A percentile compares a stretch with the other conserved stretches of the same genome.
Evolutionary conservation across 1,284 basidiomycete genomes (phyloP).

Genomic region (Tausonia pullulans): DNA sequence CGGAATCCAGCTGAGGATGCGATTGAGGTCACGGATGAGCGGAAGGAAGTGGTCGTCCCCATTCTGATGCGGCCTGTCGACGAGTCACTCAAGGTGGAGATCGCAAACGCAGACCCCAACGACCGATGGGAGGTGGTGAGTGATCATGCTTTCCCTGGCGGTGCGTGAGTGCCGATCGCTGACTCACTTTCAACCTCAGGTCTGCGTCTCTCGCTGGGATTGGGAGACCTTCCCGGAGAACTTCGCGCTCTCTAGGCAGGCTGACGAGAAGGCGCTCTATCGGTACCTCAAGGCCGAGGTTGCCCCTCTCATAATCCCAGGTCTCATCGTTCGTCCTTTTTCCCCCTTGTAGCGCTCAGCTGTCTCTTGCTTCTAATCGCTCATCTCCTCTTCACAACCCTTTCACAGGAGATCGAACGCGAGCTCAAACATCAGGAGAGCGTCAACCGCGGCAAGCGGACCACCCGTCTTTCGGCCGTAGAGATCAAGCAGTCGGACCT

Average conservation of each 20-base stretch:
- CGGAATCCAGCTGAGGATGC: too few species aligned
- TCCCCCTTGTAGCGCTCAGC: neutral
- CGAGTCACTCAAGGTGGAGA: too few species aligned
- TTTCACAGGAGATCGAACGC: slow-evolving; percentile 29
- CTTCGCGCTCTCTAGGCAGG: slow-evolving; percentile 38
- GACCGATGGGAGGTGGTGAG: too few species aligned
- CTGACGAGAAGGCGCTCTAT: slow-evolving; percentile 40
- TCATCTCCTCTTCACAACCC: neutral
- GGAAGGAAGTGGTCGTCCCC: too few species aligned
- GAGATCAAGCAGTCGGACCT: slow-evolving; percentile 41
- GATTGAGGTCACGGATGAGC: too few species aligned
- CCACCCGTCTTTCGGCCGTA: slow-evolving; percentile 39
- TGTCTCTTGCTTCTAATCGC: slow-evolving; percentile 12
- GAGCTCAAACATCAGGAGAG: slow-evolving; percentile 30
- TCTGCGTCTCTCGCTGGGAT: slow-evolving; percentile 40
- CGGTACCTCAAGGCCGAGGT: slow-evolving; percentile 34
- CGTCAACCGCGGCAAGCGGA: slow-evolving; percentile 40
- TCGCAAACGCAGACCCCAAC: too few species aligned
- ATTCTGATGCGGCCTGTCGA: too few species aligned
- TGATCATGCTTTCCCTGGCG: too few species aligned
- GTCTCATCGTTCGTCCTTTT: neutral
- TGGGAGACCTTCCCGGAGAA: slow-evolving; percentile 39
- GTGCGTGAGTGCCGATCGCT: too few species aligned
- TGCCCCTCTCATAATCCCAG: slow-evolving; percentile 34
- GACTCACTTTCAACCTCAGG: slow-evolving; percentile 22